These are phyloP conservation scores for Eucalyptus melliodora DNA, from an alignment of 345 rosid genomes.

Conservation along the genomic window DNA sequence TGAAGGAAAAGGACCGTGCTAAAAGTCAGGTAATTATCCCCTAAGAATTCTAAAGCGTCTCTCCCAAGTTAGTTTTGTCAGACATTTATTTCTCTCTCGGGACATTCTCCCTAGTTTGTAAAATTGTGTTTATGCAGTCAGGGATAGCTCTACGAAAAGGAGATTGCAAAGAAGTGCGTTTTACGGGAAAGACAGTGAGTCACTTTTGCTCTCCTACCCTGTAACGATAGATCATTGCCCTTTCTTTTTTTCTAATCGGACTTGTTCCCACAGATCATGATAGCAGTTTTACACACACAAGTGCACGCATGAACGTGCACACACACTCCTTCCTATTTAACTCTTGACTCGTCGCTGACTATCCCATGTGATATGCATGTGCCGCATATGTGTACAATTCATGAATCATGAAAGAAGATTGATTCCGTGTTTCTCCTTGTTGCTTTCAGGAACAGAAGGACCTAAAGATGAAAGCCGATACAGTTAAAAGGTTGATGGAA, in stretches of 20 bases:
- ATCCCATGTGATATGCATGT: not conserved
- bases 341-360: not conserved
- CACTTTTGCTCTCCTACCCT: not conserved
- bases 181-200: conserved; percentile 70
- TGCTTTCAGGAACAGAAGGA: conserved; percentile 66
- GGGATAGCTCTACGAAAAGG: conserved; percentile 22
- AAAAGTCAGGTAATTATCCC: conserved; percentile 32
- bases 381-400: not conserved
- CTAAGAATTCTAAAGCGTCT: not conserved
- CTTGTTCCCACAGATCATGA: not conserved
- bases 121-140: conserved; percentile 18
- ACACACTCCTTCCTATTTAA: not conserved
- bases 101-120: not conserved
- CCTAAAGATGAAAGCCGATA: conserved; percentile 61
- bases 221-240: not conserved
- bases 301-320: not conserved
- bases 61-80: not conserved
- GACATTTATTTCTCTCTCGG: not conserved
- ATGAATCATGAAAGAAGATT: not conserved
- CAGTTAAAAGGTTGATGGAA: conserved; percentile 52
- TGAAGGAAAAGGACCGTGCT: conserved; percentile 34
- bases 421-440: not conserved
- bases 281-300: not conserved
- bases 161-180: conserved; percentile 60
- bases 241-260: not conserved